phyloP scores from a whole-genome alignment of 225 moss, liverwort and hornwort genomes.

The Sphagnum contortum region DNA sequence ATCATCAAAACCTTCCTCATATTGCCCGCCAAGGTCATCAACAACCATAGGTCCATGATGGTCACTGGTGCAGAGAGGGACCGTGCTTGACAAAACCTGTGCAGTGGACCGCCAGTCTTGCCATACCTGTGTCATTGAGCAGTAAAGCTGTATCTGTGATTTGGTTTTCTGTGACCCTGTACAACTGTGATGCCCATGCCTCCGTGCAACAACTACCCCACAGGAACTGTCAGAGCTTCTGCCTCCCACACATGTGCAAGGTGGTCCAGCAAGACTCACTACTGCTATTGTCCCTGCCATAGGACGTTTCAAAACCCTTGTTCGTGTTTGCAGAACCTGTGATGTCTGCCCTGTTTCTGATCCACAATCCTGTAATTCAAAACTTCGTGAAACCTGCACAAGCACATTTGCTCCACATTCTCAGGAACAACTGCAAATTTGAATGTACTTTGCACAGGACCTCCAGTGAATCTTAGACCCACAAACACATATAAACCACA shows the following conservation, averaged over 20 bases:
- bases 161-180: constrained; percentile 11
- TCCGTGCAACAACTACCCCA: constrained; percentile 18
- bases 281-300: constrained; percentile 28
- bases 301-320: constrained; percentile 1
- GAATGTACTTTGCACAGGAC: too few relatives aligned
- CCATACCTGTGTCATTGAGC: constrained; percentile 68
- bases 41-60: constrained; percentile 67
- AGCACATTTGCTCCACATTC: too few relatives aligned
- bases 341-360: too few relatives aligned
- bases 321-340: too few relatives aligned
- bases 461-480: too few relatives aligned
- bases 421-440: too few relatives aligned
- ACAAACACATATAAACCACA: too few relatives aligned
- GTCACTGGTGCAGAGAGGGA: constrained; percentile 35
- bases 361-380: too few relatives aligned
- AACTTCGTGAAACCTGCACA: too few relatives aligned
- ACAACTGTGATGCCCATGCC: constrained; percentile 12
- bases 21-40: constrained; percentile 76
- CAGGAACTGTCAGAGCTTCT: constrained; percentile 13
- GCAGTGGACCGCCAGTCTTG: constrained; percentile 55
- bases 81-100: constrained; percentile 25
- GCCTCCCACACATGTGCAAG: constrained; percentile 13
- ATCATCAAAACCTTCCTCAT: constrained; percentile 84
- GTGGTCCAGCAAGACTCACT: constrained; percentile 15
- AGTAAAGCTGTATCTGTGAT: constrained; percentile 39